A percentile compares a stretch with the other conserved stretches of the same genome.
Conservation (phyloP, 2,329 filamentous ascomycete genomes). For the Malbranchea zuffiana region DNA sequence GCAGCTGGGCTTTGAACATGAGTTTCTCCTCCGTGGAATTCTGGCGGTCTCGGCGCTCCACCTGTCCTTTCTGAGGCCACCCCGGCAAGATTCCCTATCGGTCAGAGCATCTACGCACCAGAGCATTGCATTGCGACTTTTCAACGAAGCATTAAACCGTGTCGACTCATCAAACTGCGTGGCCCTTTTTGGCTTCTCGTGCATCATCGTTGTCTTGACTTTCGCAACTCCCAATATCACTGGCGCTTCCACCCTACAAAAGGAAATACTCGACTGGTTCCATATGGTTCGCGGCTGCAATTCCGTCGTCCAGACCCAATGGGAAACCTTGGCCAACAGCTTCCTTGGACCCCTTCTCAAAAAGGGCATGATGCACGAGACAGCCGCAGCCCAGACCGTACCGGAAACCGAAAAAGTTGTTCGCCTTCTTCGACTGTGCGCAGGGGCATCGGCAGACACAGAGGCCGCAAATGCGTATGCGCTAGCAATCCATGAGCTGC, state of each 20-base stretch:
- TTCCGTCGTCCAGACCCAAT: constrained; percentile 22
- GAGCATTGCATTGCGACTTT: constrained; percentile 19
- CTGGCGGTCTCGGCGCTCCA: constrained; percentile 32
- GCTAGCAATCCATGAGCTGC: constrained; percentile 22
- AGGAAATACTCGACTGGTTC: constrained; percentile 23
- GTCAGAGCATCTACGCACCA: constrained; percentile 22
- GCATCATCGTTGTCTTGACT: constrained; percentile 22
- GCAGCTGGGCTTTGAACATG: constrained; percentile 27
- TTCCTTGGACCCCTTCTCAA: constrained; percentile 22
- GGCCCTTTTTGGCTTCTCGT: constrained; percentile 28
- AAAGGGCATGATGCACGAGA: constrained; percentile 21
- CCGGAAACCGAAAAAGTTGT: constrained; percentile 20
- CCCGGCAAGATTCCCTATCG: constrained; percentile 17
- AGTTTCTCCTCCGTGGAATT: constrained; percentile 30
- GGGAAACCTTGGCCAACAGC: constrained; percentile 19
- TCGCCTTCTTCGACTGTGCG: constrained; percentile 21
- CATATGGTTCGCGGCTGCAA: constrained; percentile 23
- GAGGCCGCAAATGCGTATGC: constrained; percentile 20
- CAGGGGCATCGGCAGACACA: constrained; percentile 13
- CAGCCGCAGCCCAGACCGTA: constrained; percentile 19
- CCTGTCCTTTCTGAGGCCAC: constrained; percentile 24
- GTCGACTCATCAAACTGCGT: constrained; percentile 31
- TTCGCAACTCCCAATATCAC: constrained; percentile 17
- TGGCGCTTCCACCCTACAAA: constrained; percentile 18
- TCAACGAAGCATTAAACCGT: constrained; percentile 20